Evolutionary conservation across 306 rosid species (phyloP).

Genomic region (Quillaja saponaria): DNA sequence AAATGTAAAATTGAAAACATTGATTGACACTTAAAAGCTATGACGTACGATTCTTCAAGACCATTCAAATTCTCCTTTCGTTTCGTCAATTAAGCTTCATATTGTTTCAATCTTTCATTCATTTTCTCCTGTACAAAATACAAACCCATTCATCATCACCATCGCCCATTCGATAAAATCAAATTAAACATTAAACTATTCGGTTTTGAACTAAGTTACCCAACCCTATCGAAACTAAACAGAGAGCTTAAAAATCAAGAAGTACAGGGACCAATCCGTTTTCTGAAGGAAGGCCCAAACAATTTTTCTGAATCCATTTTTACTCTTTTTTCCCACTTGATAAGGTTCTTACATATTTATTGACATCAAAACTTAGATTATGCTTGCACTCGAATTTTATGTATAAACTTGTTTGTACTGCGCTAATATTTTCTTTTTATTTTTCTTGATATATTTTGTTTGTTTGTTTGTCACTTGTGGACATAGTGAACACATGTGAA

Average conservation of each 20-base stretch:
- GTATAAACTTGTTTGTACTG: slow-evolving; percentile 31
- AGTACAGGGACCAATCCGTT: slow-evolving; percentile 30
- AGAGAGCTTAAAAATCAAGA: too few species aligned
- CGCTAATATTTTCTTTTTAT: background rate
- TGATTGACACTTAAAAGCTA: too few species aligned
- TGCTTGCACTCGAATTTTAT: slow-evolving; percentile 41
- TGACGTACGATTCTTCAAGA: slow-evolving; percentile 61
- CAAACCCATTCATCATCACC: slow-evolving; percentile 14
- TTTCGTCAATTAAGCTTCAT: slow-evolving; percentile 66
- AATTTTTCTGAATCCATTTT: too few species aligned
- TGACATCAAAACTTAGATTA: too few species aligned
- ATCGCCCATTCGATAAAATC: background rate
- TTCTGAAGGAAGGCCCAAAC: too few species aligned
- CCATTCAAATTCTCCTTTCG: slow-evolving; percentile 55
- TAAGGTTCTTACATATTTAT: too few species aligned
- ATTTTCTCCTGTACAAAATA: slow-evolving; percentile 59
- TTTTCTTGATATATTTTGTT: too few species aligned
- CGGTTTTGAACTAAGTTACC: background rate
- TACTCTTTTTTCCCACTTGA: too few species aligned
- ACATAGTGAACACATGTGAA: slow-evolving; percentile 46
- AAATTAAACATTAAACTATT: background rate
- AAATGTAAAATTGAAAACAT: too few species aligned
- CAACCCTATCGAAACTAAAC: background rate
- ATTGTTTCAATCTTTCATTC: slow-evolving; percentile 63
- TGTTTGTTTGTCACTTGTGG: slow-evolving; percentile 23